These are phyloP conservation scores for Leptographium procerum DNA, from an alignment of 2,329 filamentous ascomycete genomes.

Conservation along the genomic window DNA sequence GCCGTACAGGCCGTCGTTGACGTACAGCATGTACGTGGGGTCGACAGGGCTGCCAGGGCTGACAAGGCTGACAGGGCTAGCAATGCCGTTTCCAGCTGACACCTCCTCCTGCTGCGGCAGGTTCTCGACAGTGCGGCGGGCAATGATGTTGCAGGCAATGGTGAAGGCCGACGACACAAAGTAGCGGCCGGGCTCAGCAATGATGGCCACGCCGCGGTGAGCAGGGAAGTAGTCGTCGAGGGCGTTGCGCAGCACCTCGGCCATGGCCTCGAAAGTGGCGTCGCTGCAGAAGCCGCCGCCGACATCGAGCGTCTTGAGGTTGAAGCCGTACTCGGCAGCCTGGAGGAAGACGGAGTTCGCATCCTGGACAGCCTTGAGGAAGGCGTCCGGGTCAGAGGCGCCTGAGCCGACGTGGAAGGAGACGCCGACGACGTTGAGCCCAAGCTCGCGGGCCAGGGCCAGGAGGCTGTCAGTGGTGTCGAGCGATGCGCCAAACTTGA, in stretches of 20 bases:
- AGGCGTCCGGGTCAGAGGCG: conserved; percentile 84
- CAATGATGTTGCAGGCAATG: conserved; percentile 90
- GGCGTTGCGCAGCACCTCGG: conserved; percentile 63
- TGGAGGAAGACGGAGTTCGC: conserved; percentile 83
- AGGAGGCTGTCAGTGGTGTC: conserved; percentile 70
- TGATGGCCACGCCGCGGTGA: conserved; percentile 60
- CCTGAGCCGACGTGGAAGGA: conserved; percentile 98
- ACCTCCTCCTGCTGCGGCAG: conserved; percentile 25
- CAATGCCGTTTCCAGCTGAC: conserved; percentile 22
- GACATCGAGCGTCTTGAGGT: conserved; percentile 80
- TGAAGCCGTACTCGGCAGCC: conserved; percentile 63
- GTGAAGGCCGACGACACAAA: conserved; percentile 92
- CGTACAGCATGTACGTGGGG: conserved; percentile 87
- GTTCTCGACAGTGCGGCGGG: conserved; percentile 79
- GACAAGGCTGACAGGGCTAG: conserved; percentile 29
- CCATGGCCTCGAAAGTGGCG: conserved; percentile 76
- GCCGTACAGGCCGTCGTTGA: conserved; percentile 96
- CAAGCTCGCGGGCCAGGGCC: conserved; percentile 65
- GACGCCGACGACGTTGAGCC: conserved; percentile 85
- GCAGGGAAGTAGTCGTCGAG: conserved; percentile 83
- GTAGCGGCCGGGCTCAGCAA: conserved; percentile 93
- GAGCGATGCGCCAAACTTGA: conserved; percentile 92
- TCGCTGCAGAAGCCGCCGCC: conserved; percentile 88
- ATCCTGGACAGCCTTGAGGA: conserved; percentile 82
- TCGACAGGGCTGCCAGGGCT: conserved; percentile 20